Conservation (phyloP, 495 filamentous ascomycete species). For the Podospora didyma region DNA sequence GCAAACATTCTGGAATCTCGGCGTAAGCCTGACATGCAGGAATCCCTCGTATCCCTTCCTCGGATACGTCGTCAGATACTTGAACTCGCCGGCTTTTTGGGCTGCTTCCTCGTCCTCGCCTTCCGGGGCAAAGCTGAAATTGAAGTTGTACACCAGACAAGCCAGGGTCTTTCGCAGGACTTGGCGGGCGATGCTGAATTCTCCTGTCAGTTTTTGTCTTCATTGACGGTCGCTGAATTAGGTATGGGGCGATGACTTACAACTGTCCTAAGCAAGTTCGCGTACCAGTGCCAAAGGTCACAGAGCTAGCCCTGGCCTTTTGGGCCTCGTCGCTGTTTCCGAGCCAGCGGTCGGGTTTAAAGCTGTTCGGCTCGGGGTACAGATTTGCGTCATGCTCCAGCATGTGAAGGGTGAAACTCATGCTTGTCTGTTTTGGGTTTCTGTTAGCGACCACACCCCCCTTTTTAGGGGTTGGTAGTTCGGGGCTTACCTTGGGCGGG, state of each 20-base stretch:
- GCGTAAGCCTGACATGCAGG: not conserved
- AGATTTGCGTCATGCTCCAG: slow-evolving; percentile 1
- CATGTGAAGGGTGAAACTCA: slow-evolving; percentile 5
- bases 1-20: not conserved
- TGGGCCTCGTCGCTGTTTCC: not conserved
- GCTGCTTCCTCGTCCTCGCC: not conserved
- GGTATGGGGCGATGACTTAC: not conserved
- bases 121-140: not conserved
- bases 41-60: not conserved
- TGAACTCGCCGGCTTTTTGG: not conserved
- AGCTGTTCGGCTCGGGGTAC: slow-evolving; percentile 4
- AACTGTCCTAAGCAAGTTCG: slow-evolving; percentile 5
- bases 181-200: slow-evolving; percentile 5
- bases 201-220: not conserved
- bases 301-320: slow-evolving; percentile 1
- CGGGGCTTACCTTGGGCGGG: not conserved
- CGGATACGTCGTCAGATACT: slow-evolving; percentile 6
- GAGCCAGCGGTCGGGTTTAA: not conserved
- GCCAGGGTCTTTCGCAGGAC: slow-evolving; percentile 6
- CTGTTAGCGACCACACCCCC: too few relatives aligned
- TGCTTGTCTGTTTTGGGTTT: not conserved
- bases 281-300: slow-evolving; percentile 2
- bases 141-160: slow-evolving; percentile 6
- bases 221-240: not conserved
- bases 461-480: too few relatives aligned